Evolutionary conservation across 2,329 filamentous ascomycete genomes (phyloP).

Genomic region (Beauveria caledonica): DNA sequence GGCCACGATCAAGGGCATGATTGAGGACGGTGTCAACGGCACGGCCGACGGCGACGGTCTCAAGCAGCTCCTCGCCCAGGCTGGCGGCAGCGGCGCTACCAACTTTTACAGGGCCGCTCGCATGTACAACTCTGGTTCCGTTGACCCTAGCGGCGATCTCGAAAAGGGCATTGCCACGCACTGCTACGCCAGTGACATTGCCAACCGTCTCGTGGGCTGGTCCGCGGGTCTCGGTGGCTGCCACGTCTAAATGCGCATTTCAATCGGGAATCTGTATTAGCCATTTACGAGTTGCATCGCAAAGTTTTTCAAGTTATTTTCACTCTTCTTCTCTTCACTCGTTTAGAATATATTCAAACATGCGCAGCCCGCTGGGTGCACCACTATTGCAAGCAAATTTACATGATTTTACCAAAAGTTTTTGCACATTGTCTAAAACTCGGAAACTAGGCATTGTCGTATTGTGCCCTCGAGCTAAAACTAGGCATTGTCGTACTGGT

Average conservation of each 20-base stretch:
- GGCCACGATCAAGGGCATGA: slow-evolving; percentile 21
- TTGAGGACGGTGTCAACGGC: slow-evolving; percentile 33
- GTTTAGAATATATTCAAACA: not conserved
- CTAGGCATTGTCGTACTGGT: too few species aligned
- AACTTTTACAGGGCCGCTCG: slow-evolving; percentile 38
- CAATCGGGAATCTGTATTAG: not conserved
- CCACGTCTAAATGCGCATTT: not conserved
- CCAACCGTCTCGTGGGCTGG: slow-evolving; percentile 17
- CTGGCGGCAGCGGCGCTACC: slow-evolving; percentile 22
- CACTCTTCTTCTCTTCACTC: not conserved
- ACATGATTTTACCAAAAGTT: not conserved
- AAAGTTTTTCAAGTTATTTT: slow-evolving; percentile 1
- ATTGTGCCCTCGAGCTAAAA: too few species aligned
- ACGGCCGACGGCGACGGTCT: slow-evolving; percentile 34
- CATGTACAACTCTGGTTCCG: slow-evolving; percentile 40
- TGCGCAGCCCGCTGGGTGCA: not conserved
- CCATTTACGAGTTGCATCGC: not conserved
- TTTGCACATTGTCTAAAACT: too few species aligned
- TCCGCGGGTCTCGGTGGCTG: not conserved
- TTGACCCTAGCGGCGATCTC: slow-evolving; percentile 26
- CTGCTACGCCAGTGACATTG: slow-evolving; percentile 44
- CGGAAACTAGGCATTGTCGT: too few species aligned
- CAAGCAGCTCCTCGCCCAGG: slow-evolving; percentile 26
- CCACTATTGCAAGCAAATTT: not conserved
- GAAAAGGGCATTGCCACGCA: slow-evolving; percentile 35